Conservation (phyloP, 2,329 filamentous ascomycete genomes). For the Ophiobolus disseminans region DNA sequence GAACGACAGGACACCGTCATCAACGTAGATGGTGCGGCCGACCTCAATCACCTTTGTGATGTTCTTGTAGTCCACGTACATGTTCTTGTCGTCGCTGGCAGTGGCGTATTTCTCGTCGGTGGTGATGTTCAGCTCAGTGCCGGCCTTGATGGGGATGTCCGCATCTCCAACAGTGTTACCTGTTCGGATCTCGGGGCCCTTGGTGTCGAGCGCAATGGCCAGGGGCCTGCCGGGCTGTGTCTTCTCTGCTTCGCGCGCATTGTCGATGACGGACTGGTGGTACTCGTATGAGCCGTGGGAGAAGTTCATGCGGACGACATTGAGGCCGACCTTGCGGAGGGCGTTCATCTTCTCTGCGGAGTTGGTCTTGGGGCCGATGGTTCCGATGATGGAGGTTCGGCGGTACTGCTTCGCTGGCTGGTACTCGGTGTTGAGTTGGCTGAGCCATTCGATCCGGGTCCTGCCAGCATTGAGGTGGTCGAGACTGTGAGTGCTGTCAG, state of each 20-base stretch:
- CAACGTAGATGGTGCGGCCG: conserved; percentile 95
- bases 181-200: conserved; percentile 87
- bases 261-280: conserved; percentile 97
- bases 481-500: conserved; percentile 29
- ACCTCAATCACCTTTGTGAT: conserved; percentile 96
- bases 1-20: conserved; percentile 97
- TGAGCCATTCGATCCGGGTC: conserved; percentile 73
- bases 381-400: conserved; percentile 97
- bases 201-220: conserved; percentile 89
- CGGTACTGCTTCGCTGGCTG: conserved; percentile 88
- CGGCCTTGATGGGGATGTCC: conserved; percentile 82
- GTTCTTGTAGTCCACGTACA: conserved; percentile 99
- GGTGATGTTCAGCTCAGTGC: conserved; percentile 90
- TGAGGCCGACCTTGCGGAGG: conserved; percentile 88
- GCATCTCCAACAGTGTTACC: conserved; percentile 74
- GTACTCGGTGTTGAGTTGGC: conserved; percentile 87
- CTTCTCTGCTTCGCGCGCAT: conserved; percentile 86
- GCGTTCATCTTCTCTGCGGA: conserved; percentile 95
- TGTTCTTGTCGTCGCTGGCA: conserved; percentile 85
- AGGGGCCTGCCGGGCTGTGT: conserved; percentile 81
- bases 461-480: conserved; percentile 81
- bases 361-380: conserved; percentile 99
- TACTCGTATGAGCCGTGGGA: conserved; percentile 94
- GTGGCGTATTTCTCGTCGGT: conserved; percentile 93
- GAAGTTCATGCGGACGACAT: conserved; percentile 99